Conservation (phyloP, 2,329 filamentous ascomycete species). For the Cytospora schulzeri region DNA sequence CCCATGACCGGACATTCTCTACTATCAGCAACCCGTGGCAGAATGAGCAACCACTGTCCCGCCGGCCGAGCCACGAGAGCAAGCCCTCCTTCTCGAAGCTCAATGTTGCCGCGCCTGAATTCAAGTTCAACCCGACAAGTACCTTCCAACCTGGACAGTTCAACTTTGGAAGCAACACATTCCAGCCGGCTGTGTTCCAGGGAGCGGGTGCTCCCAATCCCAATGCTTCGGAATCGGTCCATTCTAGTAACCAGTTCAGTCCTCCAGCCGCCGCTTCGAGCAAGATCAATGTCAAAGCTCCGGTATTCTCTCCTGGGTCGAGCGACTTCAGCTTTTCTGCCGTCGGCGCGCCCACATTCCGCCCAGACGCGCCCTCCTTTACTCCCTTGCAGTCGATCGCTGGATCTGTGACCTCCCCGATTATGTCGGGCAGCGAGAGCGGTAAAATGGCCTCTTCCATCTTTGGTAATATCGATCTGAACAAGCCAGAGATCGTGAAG, state of each 20-base stretch:
- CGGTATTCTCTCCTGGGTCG: constrained; percentile 69
- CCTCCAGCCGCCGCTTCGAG: constrained; percentile 43
- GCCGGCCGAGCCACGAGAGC: constrained; percentile 61
- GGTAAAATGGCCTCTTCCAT: constrained; percentile 54
- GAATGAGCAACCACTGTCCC: constrained; percentile 48
- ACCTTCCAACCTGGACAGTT: constrained; percentile 55
- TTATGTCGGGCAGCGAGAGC: constrained; percentile 48
- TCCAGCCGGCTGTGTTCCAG: constrained; percentile 54
- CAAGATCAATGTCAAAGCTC: constrained; percentile 70
- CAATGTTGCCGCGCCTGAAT: constrained; percentile 87
- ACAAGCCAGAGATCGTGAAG: constrained; percentile 63
- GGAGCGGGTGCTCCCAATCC: constrained; percentile 40
- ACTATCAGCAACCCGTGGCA: constrained; percentile 66
- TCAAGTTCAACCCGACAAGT: constrained; percentile 70
- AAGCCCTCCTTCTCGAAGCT: constrained; percentile 76
- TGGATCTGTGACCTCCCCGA: constrained; percentile 50
- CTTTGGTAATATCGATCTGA: constrained; percentile 70
- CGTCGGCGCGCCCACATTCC: constrained; percentile 64
- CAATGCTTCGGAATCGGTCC: constrained; percentile 38
- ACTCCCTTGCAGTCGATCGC: constrained; percentile 60
- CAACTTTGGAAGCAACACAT: constrained; percentile 48
- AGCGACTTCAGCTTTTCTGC: constrained; percentile 70
- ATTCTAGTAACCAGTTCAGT: constrained; percentile 44
- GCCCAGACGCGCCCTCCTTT: constrained; percentile 76
- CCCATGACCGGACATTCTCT: constrained; percentile 59